Conservation (phyloP, 2,329 filamentous ascomycete species). For the Stemphylium lycopersici region DNA sequence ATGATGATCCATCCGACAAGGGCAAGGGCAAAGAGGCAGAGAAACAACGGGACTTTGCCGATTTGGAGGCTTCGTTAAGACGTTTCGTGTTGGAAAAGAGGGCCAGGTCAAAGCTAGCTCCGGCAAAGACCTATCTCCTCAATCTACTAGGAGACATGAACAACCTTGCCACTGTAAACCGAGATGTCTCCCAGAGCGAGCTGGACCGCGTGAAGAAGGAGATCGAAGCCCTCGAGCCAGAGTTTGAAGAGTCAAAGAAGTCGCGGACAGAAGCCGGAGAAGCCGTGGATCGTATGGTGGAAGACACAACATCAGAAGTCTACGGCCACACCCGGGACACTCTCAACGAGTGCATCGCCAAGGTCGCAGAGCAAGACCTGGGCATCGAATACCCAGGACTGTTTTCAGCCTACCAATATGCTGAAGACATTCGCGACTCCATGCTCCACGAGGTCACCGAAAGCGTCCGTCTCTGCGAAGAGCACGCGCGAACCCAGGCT, state of each 20-base stretch:
- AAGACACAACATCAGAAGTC: conserved; percentile 82
- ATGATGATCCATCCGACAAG: conserved; percentile 55
- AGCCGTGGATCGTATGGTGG: conserved; percentile 79
- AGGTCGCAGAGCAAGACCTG: conserved; percentile 77
- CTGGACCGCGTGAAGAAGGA: conserved; percentile 82
- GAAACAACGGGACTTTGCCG: conserved; percentile 87
- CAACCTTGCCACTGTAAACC: conserved; percentile 82
- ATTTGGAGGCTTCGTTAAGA: conserved; percentile 84
- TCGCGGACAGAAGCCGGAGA: conserved; percentile 81
- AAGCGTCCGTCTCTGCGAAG: conserved; percentile 80
- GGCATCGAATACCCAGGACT: conserved; percentile 87
- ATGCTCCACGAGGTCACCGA: conserved; percentile 88
- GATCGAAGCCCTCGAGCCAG: conserved; percentile 80
- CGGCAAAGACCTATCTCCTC: conserved; percentile 91
- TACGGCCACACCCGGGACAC: conserved; percentile 82
- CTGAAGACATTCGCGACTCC: conserved; percentile 87
- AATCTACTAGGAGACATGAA: conserved; percentile 91
- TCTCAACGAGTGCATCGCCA: conserved; percentile 75
- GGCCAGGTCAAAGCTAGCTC: conserved; percentile 91
- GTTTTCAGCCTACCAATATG: conserved; percentile 85
- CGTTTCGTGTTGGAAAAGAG: conserved; percentile 96
- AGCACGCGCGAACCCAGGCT: conserved; percentile 79
- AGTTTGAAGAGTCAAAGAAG: conserved; percentile 82
- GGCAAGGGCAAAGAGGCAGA: conserved; percentile 75
- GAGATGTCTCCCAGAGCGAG: conserved; percentile 84